These are phyloP conservation scores for Pelargonium nanum DNA, from an alignment of 345 rosid species.

Conservation along the genomic window DNA sequence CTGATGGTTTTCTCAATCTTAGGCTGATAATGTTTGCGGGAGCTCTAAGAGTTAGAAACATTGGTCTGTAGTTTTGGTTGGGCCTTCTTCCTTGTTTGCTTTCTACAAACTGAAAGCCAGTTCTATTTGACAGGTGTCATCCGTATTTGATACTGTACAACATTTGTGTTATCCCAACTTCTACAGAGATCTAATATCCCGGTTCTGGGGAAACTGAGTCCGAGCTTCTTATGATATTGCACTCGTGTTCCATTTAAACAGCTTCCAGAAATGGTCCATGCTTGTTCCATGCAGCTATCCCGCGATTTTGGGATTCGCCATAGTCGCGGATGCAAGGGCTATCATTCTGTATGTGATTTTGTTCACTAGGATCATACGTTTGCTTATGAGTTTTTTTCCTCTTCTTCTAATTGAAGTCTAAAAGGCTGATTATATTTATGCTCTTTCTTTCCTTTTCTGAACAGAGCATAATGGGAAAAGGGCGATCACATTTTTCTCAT, in stretches of 20 bases:
- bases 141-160: neutral
- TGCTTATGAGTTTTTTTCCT: neutral
- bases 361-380: neutral
- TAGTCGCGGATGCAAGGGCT: conserved; percentile 25
- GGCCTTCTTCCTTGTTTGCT: neutral
- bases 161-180: neutral
- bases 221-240: conserved; percentile 29
- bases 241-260: neutral
- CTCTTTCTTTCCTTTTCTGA: conserved; percentile 7
- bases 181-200: no score
- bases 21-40: neutral
- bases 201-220: conserved; percentile 10
- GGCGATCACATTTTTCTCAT: conserved; percentile 27
- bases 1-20: neutral
- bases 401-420: neutral
- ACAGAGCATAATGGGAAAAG: conserved; percentile 35
- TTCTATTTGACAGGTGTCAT: neutral
- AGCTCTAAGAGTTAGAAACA: neutral
- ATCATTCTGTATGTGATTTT: conserved; percentile 22
- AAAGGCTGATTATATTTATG: conserved; percentile 1
- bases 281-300: conserved; percentile 40
- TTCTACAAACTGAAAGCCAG: neutral
- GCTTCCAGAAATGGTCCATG: conserved; percentile 33
- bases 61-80: neutral
- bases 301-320: conserved; percentile 34